Base-by-base conservation (phyloP, 805 yeast species). In the Kregervanrija delftensis region DNA sequence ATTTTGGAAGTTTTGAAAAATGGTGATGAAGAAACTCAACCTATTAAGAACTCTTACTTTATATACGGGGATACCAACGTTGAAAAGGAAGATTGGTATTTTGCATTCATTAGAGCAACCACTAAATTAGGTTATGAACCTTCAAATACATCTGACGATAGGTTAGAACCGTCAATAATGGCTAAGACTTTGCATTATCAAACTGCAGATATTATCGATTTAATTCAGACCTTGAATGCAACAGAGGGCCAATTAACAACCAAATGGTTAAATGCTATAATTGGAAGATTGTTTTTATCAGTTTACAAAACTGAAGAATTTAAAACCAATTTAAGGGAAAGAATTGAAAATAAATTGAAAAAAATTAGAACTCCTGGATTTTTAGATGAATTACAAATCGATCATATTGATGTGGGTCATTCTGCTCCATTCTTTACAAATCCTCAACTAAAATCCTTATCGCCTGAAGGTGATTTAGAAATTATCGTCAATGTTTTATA, bases 61-160 rank as follows among this genome's bases (percentile, higher is more conserved):
- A 63, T 91, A 3, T 86, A 88, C 61, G 76, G 83, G 37, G 95
- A 88, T 53, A 73, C 79, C 40, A 87, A 89, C 52, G 74, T 74
- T 45, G 89, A 83, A 39, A 91, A 91, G 57, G 99, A 93, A 62
- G 96, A 91, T 60, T 82, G 96, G 85, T 93, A 91, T 60, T 89
- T 88, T 63, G 81, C 86, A 1, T 68, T 93, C 44, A 71, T 91
- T n/a, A 71, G 82, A 45, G 95, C 95, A 1, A 76, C 91, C 0
- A 84, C 83, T 48, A 50, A 43, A 37, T 45, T 56, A 30, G 52
- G 48, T 40, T 43, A 49, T 3, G 46, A 53, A 2, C 37, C 41
- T 2, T 36, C 39, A 9, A 33, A 39, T 6, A 16, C 37, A 4
- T 11, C 38, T 4, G 50, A 58, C 6, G 69, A 68, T 42, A 41